phyloP scores from a whole-genome alignment of 2,329 filamentous ascomycete genomes.

The Chaetoscypha palmicola region DNA sequence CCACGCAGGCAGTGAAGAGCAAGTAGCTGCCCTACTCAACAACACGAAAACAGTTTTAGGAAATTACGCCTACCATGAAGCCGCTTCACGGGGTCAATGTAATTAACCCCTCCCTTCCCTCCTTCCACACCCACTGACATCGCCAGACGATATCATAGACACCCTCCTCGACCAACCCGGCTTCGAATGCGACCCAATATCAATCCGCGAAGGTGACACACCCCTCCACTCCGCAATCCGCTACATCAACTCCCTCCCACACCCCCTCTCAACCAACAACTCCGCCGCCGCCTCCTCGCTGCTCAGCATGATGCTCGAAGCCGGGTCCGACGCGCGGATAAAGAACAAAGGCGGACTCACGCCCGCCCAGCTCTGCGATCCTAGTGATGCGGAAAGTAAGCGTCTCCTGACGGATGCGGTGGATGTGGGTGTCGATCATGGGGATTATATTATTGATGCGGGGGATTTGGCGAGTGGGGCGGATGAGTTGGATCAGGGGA shows the following conservation, averaged over 20 bases:
- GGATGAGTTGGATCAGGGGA: slow-evolving; percentile 12
- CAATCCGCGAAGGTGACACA: slow-evolving; percentile 65
- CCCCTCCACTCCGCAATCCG: slow-evolving; percentile 73
- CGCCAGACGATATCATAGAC: slow-evolving; percentile 77
- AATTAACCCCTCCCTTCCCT: too few relatives aligned
- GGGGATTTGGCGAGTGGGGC: slow-evolving; percentile 7
- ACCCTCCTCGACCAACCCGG: slow-evolving; percentile 74
- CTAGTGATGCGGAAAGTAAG: slow-evolving; percentile 54
- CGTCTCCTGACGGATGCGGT: slow-evolving; percentile 64
- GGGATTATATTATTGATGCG: slow-evolving; percentile 35
- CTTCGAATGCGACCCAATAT: slow-evolving; percentile 76
- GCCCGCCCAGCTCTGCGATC: slow-evolving; percentile 66
- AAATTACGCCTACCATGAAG: slow-evolving; percentile 83
- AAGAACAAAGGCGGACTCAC: slow-evolving; percentile 69
- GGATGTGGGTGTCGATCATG: slow-evolving; percentile 52
- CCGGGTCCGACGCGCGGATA: slow-evolving; percentile 58
- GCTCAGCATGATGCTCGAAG: slow-evolving; percentile 76
- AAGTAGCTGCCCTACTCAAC: slow-evolving; percentile 76
- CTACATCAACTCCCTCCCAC: slow-evolving; percentile 60
- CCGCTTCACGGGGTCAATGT: slow-evolving; percentile 73
- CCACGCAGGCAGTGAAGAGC: slow-evolving; percentile 45
- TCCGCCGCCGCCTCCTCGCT: slow-evolving; percentile 59
- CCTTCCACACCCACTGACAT: too few relatives aligned
- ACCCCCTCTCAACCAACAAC: slow-evolving; percentile 40
- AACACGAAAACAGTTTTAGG: slow-evolving; percentile 77